These are phyloP conservation scores for Neopestalotiopsis sp. DNA, from an alignment of 2,329 filamentous ascomycete species.

Conservation along the genomic window DNA sequence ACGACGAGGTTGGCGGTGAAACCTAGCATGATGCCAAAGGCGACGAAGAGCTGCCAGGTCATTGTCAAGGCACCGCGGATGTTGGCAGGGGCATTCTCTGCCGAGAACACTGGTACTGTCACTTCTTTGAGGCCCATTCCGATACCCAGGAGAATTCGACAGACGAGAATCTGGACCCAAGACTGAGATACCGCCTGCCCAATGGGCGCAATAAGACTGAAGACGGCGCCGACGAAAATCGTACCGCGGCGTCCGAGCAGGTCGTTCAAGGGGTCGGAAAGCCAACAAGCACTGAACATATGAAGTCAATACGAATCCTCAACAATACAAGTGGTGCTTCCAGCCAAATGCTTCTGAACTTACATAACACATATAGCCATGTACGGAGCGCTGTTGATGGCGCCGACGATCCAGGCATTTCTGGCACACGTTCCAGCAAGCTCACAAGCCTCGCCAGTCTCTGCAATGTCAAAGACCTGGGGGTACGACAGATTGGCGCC, in stretches of 20 bases:
- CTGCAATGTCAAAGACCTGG: slow-evolving; percentile 1
- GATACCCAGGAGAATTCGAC: slow-evolving; percentile 62
- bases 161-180: slow-evolving; percentile 63
- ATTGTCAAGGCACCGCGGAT: slow-evolving; percentile 61
- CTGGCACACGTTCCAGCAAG: not conserved
- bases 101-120: slow-evolving; percentile 59
- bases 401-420: slow-evolving; percentile 5
- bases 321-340: not conserved
- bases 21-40: slow-evolving; percentile 70
- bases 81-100: slow-evolving; percentile 57
- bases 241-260: slow-evolving; percentile 65
- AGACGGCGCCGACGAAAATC: slow-evolving; percentile 68
- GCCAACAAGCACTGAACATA: slow-evolving; percentile 57
- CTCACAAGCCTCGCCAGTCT: not conserved
- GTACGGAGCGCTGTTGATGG: not conserved
- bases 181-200: slow-evolving; percentile 63
- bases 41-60: slow-evolving; percentile 62
- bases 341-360: not conserved
- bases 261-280: slow-evolving; percentile 67
- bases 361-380: not conserved
- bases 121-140: slow-evolving; percentile 62
- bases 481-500: slow-evolving; percentile 1
- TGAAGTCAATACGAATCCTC: not conserved
- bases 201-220: slow-evolving; percentile 66
- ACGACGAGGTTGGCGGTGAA: slow-evolving; percentile 70